Conservation (phyloP, 331 rosid species). For the Rhamnella rubrinervis region DNA sequence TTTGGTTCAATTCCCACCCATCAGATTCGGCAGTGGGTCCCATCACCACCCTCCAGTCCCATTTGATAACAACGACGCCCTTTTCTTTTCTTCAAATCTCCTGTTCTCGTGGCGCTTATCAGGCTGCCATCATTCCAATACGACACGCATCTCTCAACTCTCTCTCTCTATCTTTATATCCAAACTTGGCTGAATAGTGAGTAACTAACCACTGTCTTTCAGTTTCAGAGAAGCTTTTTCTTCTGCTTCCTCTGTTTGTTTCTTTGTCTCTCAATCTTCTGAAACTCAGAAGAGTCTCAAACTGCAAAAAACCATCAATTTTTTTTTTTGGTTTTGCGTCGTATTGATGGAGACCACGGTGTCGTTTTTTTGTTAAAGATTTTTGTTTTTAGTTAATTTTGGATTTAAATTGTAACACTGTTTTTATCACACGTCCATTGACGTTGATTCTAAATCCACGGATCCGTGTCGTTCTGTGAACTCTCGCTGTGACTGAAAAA, state of each 20-base stretch:
- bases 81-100: background rate
- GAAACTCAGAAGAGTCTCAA: no score
- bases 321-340: no score
- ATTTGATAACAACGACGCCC: background rate
- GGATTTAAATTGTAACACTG: background rate
- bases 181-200: background rate
- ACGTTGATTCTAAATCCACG: background rate
- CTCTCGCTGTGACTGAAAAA: background rate
- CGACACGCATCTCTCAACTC: background rate
- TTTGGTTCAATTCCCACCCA: no score
- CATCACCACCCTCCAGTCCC: background rate
- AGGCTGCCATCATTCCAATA: background rate
- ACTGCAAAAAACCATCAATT: no score
- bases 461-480: background rate
- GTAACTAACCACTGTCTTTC: background rate
- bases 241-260: background rate
- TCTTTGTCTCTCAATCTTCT: background rate
- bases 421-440: background rate
- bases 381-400: background rate
- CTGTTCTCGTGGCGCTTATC: background rate
- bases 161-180: background rate
- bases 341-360: no score
- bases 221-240: background rate
- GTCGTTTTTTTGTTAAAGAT: background rate
- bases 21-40: background rate